phyloP scores from a whole-genome alignment of 1,284 basidiomycete genomes.

The Tetrapyrgos nigripes region DNA sequence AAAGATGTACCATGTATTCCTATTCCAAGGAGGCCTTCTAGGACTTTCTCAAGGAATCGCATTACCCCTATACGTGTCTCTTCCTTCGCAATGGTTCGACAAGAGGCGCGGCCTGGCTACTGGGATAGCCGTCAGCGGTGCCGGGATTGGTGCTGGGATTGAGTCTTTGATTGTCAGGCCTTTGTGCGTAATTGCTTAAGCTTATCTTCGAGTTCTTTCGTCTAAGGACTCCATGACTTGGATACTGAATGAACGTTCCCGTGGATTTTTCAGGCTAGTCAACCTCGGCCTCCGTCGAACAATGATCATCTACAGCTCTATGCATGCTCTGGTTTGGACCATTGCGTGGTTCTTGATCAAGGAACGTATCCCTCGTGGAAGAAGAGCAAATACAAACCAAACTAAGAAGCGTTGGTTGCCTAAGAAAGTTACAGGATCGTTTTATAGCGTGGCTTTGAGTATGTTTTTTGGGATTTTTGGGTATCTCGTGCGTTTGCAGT shows the following conservation, averaged over 20 bases:
- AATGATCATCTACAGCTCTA: constrained; percentile 26
- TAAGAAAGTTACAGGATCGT: constrained; percentile 19
- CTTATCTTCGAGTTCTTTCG: neutral
- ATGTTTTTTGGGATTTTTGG: constrained; percentile 31
- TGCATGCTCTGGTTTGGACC: constrained; percentile 24
- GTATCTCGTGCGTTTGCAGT: constrained; percentile 22
- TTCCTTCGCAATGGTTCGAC: constrained; percentile 33
- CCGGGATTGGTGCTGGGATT: constrained; percentile 29
- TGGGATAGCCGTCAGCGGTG: constrained; percentile 30
- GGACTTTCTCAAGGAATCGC: constrained; percentile 29
- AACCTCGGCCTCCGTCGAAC: constrained; percentile 27
- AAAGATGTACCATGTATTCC: constrained; percentile 29
- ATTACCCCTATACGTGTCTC: constrained; percentile 32
- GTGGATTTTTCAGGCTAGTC: constrained; percentile 19
- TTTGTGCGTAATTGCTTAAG: constrained; percentile 19
- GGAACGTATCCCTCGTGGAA: constrained; percentile 24
- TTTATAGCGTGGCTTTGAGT: constrained; percentile 26
- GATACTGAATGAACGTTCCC: too few species aligned
- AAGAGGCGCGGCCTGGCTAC: constrained; percentile 28
- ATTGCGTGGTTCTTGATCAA: constrained; percentile 30
- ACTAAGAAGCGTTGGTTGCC: constrained; percentile 32
- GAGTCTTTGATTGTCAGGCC: constrained; percentile 26
- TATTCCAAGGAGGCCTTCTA: constrained; percentile 30
- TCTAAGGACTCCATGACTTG: too few species aligned
- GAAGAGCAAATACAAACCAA: constrained; percentile 14